Conservation (phyloP, 495 filamentous ascomycete genomes). For the Annulohypoxylon nitens region DNA sequence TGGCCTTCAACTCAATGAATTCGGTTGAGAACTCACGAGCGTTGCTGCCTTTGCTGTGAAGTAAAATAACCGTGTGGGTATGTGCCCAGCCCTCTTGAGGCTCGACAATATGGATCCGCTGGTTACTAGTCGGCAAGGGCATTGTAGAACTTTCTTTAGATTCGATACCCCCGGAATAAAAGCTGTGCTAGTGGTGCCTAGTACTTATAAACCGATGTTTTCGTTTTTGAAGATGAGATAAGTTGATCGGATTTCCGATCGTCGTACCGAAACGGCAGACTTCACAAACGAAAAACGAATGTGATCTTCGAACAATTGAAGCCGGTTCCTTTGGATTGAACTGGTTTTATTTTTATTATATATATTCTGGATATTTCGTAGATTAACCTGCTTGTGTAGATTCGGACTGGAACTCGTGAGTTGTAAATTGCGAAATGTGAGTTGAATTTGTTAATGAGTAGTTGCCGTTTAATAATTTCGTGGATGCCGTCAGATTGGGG, state of each 20-base stretch:
- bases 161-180: not conserved
- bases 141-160: not conserved
- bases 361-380: too few relatives aligned
- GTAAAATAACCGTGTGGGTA: slow-evolving; percentile 67
- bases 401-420: too few relatives aligned
- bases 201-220: not conserved
- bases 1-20: slow-evolving; percentile 55
- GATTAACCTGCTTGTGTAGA: too few relatives aligned
- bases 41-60: slow-evolving; percentile 67
- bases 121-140: not conserved
- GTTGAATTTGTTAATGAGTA: not conserved
- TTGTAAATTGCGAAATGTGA: not conserved
- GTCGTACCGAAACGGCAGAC: too few relatives aligned
- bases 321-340: not conserved
- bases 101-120: not conserved
- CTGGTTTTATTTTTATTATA: not conserved
- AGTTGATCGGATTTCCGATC: not conserved
- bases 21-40: slow-evolving; percentile 65
- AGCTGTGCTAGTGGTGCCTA: not conserved
- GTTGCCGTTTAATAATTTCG: not conserved
- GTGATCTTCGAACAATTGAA: not conserved
- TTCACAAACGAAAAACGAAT: too few relatives aligned
- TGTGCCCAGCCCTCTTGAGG: slow-evolving; percentile 48
- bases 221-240: not conserved
- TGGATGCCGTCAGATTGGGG: not conserved